A percentile compares a stretch with the other conserved stretches of the same genome.
phyloP scores from a whole-genome alignment of 257 asterid species.

The Avicennia marina region DNA sequence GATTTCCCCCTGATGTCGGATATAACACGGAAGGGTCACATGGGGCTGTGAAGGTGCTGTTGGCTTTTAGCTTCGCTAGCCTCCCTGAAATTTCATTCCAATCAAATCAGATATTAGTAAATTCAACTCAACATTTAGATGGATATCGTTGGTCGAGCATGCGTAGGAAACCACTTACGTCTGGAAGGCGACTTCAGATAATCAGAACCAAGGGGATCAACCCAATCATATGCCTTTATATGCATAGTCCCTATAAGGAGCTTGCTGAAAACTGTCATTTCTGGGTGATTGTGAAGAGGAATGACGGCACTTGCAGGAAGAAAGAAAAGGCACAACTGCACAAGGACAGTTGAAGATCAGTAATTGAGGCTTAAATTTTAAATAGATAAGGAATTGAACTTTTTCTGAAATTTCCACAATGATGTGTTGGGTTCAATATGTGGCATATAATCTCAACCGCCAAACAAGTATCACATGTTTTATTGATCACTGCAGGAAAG shows the following conservation, averaged over 20 bases:
- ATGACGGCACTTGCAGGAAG: constrained; percentile 60
- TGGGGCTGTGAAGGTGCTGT: constrained; percentile 49
- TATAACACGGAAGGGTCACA: constrained; percentile 63
- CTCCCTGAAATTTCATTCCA: constrained; percentile 32
- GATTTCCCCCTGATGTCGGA: constrained; percentile 91
- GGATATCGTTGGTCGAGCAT: neutral
- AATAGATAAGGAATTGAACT: neutral
- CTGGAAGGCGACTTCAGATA: constrained; percentile 27
- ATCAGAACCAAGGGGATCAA: constrained; percentile 20
- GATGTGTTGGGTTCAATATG: too few species aligned
- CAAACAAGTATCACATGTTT: too few species aligned
- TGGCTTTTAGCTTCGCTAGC: constrained; percentile 55
- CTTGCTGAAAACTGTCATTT: constrained; percentile 90
- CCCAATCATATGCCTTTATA: constrained; percentile 81
- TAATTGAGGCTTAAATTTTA: neutral
- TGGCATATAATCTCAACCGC: too few species aligned
- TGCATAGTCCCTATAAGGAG: constrained; percentile 77
- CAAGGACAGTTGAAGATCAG: constrained; percentile 2
- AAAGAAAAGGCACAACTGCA: constrained; percentile 75
- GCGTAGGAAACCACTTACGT: constrained; percentile 31
- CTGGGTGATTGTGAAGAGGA: constrained; percentile 96
- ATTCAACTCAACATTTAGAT: neutral
- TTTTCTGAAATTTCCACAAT: too few species aligned
- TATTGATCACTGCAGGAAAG: too few species aligned
- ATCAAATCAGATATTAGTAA: neutral